Evolutionary conservation across 306 rosid genomes (phyloP), one percentile per base, ranked within the genome.

Genomic region (Vigna radiata): DNA sequence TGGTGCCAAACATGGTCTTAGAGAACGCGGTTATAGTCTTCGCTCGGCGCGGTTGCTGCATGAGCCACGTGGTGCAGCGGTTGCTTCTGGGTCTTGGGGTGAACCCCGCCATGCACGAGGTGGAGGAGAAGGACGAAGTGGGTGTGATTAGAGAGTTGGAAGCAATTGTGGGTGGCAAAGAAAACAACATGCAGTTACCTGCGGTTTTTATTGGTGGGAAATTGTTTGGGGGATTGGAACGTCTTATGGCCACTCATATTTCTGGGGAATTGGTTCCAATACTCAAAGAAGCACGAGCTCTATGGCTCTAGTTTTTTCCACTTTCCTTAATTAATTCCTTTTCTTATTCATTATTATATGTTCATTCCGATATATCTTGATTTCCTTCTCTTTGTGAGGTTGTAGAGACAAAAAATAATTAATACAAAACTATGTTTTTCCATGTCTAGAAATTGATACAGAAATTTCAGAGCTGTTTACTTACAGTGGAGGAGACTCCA

Each of bases 221-320:
- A 27, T 71, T 88, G 79, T 90, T 88, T 31, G 95, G 95, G 17
- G 92, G 95, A 1, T 75, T 86, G 85, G 94, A 90, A 66, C 83
- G 83, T 43, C 77, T 90, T 2, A 88, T 90, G 87, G 92, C 90
- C 9, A 76, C 96, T 59, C 96, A 90, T 86, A 88, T 90, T 56
- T 81, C 96, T 13, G 96, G 96, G 3, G 92, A 90, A 55, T 75
- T 90, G 83, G 70, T 90, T 80, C 96, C 96, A 1, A 73, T 86
- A 15, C 87, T 88, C 81, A 90, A 86, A 80, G 21, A 88, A 61
- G 91, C 90, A 4, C 87, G 94, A 1, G 94, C 94, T 7, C 72
- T 90, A 25, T 90, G 94, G 94, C 91, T 90, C 16, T 90, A 41
- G 76, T 86, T 31, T 41, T 25, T 66, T 49, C 46, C 17, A 6